These are phyloP conservation scores for Aspergillus flavus DNA, from an alignment of 2,329 filamentous ascomycete species.

Conservation along the genomic window DNA sequence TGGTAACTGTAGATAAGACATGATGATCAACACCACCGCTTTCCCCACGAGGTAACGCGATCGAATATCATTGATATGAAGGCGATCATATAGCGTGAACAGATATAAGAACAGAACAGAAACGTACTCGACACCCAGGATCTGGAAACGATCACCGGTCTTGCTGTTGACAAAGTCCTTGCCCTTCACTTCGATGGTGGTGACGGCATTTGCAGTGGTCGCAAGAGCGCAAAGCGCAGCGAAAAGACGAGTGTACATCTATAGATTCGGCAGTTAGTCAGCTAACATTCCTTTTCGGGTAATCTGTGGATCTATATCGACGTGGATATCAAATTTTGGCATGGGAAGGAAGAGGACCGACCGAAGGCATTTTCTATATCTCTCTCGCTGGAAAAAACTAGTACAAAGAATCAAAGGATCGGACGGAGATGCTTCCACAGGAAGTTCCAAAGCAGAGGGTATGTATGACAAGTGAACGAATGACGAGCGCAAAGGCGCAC, in stretches of 20 bases:
- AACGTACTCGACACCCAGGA: constrained; percentile 62
- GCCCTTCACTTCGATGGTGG: constrained; percentile 59
- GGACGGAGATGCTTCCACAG: constrained; percentile 21
- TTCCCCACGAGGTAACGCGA: constrained; percentile 18
- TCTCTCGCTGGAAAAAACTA: neutral
- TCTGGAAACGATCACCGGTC: constrained; percentile 61
- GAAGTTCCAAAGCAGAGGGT: constrained; percentile 14
- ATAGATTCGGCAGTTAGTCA: neutral
- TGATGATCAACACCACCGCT: constrained; percentile 21
- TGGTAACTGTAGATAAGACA: constrained; percentile 52
- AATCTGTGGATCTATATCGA: neutral
- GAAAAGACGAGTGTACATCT: constrained; percentile 40
- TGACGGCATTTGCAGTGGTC: constrained; percentile 54
- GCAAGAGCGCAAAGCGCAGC: constrained; percentile 46
- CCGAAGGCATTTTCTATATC: constrained; percentile 24
- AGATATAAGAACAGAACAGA: neutral
- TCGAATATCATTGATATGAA: constrained; percentile 10
- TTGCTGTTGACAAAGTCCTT: constrained; percentile 64
- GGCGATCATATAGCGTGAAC: neutral
- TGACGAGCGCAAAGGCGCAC: constrained; percentile 17
- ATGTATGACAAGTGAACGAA: constrained; percentile 19
- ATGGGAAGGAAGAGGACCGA: constrained; percentile 13
- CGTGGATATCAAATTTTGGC: neutral
- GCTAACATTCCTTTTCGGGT: neutral
- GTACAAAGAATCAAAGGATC: constrained; percentile 11